Evolutionary conservation across 371 early-diverging fungal species (phyloP), one percentile per base, ranked within the genome.

Genomic region (Mortierella sp.): DNA sequence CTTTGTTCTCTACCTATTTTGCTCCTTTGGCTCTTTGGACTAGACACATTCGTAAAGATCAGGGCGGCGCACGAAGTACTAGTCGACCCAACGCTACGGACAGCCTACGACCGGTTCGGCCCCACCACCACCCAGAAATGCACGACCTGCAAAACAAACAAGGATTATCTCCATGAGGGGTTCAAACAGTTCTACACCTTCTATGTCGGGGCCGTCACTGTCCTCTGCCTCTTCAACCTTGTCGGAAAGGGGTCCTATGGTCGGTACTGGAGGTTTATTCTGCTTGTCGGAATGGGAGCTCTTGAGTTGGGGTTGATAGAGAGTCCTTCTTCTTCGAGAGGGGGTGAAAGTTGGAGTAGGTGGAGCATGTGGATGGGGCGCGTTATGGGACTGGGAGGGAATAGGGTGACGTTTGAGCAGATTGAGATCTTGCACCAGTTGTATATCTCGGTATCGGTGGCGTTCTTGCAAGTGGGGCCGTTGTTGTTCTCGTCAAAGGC

Each of bases 51-150:
- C 75, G 80, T 92, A 63, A 55, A 66, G 14, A 87, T 94, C 24
- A 87, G 90, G 10, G 77, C 76, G 8, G 93, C 92, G 4, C 92
- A 93, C 73, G 90, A 91, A 22, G 84, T 89, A 2, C 85, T 94
- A 22, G 88, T 85, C 44, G 90, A 92, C 48, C 88, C 90, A 4
- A 66, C 88, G 13, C 84, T 85, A 61, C 87, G 90, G 34, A 66
- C 68, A 31, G 87, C 80, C 24, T 94, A 95, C 70, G 94, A 94
- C 82, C 86, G 86, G 53, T 87, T 88, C 70, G 91, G 92, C 3
- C 31, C 75, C 24, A 11, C 31, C 24, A 11, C 31, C 13, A 48
- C 43, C 26, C 34, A 67, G 2, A 67, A 68, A 24, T 89, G 91
- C 68, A 55, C 71, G 19, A 26, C 71, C 37, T 90, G 90, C 77